Conservation (phyloP, 768 basidiomycete genomes). For the Leccinum arenicola region DNA sequence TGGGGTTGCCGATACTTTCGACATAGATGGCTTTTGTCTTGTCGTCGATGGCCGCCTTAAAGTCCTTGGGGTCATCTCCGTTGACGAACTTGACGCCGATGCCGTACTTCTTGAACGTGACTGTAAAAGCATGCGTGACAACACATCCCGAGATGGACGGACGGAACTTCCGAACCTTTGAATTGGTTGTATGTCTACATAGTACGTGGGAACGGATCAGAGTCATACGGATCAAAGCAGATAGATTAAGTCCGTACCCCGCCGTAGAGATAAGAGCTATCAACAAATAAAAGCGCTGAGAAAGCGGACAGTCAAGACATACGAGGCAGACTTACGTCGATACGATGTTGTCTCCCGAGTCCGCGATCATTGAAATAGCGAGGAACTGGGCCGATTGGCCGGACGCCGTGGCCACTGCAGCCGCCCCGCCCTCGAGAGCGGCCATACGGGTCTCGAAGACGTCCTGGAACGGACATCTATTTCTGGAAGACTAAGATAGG, state of each 20-base stretch:
- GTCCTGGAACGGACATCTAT: constrained; percentile 37
- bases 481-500: background rate
- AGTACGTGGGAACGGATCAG: background rate
- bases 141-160: background rate
- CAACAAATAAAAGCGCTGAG: background rate
- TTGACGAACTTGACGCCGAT: constrained; percentile 55
- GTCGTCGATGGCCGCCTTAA: constrained; percentile 53
- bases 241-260: constrained; percentile 38
- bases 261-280: constrained; percentile 55
- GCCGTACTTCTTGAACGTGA: constrained; percentile 52
- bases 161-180: constrained; percentile 42
- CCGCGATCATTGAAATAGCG: constrained; percentile 50
- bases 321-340: constrained; percentile 40
- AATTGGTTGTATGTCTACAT: constrained; percentile 64
- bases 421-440: constrained; percentile 59
- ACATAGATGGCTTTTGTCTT: constrained; percentile 59
- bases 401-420: constrained; percentile 54
- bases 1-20: constrained; percentile 63
- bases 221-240: background rate
- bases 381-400: constrained; percentile 66
- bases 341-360: constrained; percentile 63
- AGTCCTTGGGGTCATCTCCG: constrained; percentile 43
- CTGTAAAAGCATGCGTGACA: constrained; percentile 24
- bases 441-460: constrained; percentile 66
- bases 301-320: background rate